These are phyloP conservation scores for Allium cepa DNA, from an alignment of 106 monocot genomes.

Conservation along the genomic window DNA sequence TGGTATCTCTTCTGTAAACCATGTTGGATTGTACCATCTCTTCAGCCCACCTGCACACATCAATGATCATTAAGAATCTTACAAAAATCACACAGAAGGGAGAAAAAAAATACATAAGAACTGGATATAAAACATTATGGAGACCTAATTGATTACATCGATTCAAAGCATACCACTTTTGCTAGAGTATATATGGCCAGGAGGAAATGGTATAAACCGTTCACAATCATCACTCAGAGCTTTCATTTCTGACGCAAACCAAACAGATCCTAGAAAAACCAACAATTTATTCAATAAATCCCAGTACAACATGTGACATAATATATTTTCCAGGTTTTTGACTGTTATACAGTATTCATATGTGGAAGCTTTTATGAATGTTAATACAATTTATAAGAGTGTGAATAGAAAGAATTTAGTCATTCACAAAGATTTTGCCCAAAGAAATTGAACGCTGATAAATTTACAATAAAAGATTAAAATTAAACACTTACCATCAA, in stretches of 20 bases:
- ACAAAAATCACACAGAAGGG: not conserved
- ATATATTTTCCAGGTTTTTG: not conserved
- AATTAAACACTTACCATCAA: slow-evolving; percentile 43
- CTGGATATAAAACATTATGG: not conserved
- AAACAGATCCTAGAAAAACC: slow-evolving; percentile 37
- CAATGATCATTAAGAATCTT: no score
- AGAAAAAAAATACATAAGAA: not conserved
- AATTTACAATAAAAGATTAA: not conserved
- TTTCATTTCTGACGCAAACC: slow-evolving; percentile 84
- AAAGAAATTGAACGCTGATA: not conserved
- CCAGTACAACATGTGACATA: not conserved
- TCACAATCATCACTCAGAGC: slow-evolving; percentile 66
- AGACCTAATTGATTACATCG: no score
- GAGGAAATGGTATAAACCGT: slow-evolving; percentile 25
- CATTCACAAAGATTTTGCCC: not conserved
- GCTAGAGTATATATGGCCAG: slow-evolving; percentile 55
- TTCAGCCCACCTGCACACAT: slow-evolving; percentile 26
- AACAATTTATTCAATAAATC: not conserved
- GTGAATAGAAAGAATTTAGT: not conserved
- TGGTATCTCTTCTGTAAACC: slow-evolving; percentile 75
- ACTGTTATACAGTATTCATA: not conserved
- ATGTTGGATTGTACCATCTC: slow-evolving; percentile 89
- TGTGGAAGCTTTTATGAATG: not conserved
- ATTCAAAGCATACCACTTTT: slow-evolving; percentile 28
- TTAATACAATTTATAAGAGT: not conserved